Evolutionary conservation across 208 protist genomes (phyloP), one percentile per base, ranked within the genome.

Genomic region (Acanthamoeba sp.): DNA sequence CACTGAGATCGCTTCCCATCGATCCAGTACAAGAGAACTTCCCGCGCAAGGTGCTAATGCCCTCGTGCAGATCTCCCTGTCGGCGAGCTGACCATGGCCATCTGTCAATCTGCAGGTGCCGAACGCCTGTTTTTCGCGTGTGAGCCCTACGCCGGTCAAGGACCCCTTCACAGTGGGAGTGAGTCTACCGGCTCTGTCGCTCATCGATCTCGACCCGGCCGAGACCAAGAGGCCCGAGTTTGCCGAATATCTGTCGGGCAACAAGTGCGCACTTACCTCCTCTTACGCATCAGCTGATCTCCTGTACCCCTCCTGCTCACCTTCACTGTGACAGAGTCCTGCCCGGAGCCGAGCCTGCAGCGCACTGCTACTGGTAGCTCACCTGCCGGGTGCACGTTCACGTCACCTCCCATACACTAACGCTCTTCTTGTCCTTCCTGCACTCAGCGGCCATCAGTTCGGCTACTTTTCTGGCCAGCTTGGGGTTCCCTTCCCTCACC

Each of bases 361-460:
- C 95, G 5, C 95, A 96, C 73, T 96, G 95, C 57, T 96, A 96
- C 66, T 96, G 95, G n/a, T n/a, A n/a, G n/a, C 45, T n/a, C n/a
- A n/a, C n/a, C n/a, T n/a, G n/a, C n/a, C 94, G 59, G 24, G 27
- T 27, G 59, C 27, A 27, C 27, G 24, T 27, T 69, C 27, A 27
- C 27, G 27, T 69, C 27, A 69, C 27, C 59, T 27, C 59, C 27
- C 27, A 27, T 27, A 27, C 27, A 27, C 27, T 27, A 24, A 27
- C 59, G 27, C 59, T 69, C 27, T 24, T 69, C 27, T 69, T 27
- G 27, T 69, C n/a, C n/a, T n/a, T n/a, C n/a, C n/a, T n/a, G n/a
- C n/a, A n/a, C n/a, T n/a, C n/a, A n/a, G n/a, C 34, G 93, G 96
- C n/a, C 93, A 97, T 76, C 96, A 97, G 82, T 97, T 97, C 73